Evolutionary conservation across 2,329 filamentous ascomycete species (phyloP), one percentile per base, ranked within the genome.

Genomic region (Nemania serpens): DNA sequence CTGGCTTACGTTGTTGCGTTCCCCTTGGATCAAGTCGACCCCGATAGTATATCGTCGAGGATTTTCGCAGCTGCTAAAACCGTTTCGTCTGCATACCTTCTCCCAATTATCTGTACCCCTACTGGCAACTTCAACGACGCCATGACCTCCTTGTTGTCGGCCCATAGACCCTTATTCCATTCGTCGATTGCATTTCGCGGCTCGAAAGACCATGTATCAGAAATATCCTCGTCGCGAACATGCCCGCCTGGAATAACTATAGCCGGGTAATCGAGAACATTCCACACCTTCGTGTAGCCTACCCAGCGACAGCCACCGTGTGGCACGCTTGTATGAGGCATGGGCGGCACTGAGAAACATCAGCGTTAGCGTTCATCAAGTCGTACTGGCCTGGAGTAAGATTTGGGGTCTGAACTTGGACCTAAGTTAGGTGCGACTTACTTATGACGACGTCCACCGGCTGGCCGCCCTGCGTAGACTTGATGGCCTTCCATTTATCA

Each of bases 281-380:
- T 87, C 79, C 84, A 87, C 6, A 87, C 77, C 67, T 86, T 86
- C 1, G 84, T 87, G 65, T 88, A 87, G 2, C 86, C 85, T 0
- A 81, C 79, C 79, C 79, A 82, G n/a, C 75, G 71, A 20, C 73
- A 77, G 1, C 63, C 59, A 0, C 64, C 54, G 39, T 80, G 79
- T 0, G 77, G 81, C 0, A 86, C 79, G 1, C 84, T 79, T 0
- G 81, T 75, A 69, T 90, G 87, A 1, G 87, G 84, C 79, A 88
- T 84, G 0, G 82, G 79, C 0, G 87, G 87, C 66, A 80, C 58
- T 61, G 11, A 5, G 7, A 33, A 33, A 1, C 10, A 29, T 15
- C 7, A 25, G 22, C 5, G 13, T 58, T 37, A 58, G 55, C 13
- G 7, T 13, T 18, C 15, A 11, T 52, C 3, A 13, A 33, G 9